Percentiles rank a stretch among this genome's conserved stretches.
phyloP scores from a whole-genome alignment of 106 monocot species.

The Gastrodia elata region DNA sequence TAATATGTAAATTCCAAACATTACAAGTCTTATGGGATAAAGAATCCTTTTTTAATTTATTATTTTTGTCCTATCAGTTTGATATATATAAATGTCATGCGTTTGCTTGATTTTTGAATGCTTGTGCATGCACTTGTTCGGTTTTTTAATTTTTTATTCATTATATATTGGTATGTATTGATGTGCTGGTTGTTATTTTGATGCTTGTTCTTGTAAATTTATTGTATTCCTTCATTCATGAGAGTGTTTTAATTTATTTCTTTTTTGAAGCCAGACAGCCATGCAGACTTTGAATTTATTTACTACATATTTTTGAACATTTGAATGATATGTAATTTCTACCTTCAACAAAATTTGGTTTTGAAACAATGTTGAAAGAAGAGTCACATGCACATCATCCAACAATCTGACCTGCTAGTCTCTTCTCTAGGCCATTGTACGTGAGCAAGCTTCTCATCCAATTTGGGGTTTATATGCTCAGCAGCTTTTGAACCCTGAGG shows the following conservation, averaged over 20 bases:
- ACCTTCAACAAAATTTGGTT: neutral
- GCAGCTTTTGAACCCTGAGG: constrained; percentile 68
- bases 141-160: neutral
- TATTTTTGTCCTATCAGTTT: too few species aligned
- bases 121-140: too few species aligned
- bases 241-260: neutral
- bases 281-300: neutral
- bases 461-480: constrained; percentile 84
- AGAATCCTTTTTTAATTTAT: too few species aligned
- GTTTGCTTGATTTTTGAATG: too few species aligned
- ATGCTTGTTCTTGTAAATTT: neutral
- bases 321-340: neutral
- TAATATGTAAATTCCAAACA: too few species aligned
- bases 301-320: neutral
- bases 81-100: too few species aligned
- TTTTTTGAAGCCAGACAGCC: neutral
- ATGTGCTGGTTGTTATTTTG: neutral
- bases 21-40: too few species aligned
- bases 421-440: constrained; percentile 57
- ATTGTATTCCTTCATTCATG: neutral
- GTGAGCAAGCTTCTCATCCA: constrained; percentile 69
- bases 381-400: neutral
- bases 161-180: neutral
- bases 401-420: neutral
- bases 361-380: neutral